Percentiles rank a stretch among this genome's conserved stretches.
phyloP scores from a whole-genome alignment of 768 basidiomycete genomes.

The Trichaptum fuscoviolaceum region DNA sequence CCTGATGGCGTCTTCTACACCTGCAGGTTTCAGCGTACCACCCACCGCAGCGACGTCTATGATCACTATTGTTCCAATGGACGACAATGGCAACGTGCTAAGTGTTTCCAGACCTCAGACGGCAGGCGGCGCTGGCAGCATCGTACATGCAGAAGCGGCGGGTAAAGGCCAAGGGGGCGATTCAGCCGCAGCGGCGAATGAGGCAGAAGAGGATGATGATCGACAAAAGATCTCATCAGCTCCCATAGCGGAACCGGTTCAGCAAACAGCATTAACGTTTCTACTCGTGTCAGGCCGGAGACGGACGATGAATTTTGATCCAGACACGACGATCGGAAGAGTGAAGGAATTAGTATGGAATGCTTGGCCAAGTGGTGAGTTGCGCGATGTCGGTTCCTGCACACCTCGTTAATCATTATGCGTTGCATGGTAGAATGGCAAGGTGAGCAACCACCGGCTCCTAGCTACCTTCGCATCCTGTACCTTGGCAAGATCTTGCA shows the following conservation, averaged over 20 bases:
- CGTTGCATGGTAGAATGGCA: conserved; percentile 56
- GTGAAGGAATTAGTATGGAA: conserved; percentile 85
- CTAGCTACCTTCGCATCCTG: conserved; percentile 68
- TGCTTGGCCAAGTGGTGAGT: conserved; percentile 68
- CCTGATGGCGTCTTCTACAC: neutral
- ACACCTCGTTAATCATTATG: conserved; percentile 10
- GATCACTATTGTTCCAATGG: neutral
- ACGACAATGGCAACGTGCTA: neutral
- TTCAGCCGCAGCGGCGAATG: neutral
- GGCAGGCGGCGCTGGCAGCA: neutral
- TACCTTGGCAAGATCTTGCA: conserved; percentile 79
- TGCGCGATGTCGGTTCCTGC: conserved; percentile 7
- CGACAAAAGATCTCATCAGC: neutral
- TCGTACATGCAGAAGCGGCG: neutral
- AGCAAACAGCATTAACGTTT: conserved; percentile 64
- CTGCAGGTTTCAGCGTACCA: neutral
- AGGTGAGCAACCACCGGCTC: conserved; percentile 64
- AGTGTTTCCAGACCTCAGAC: neutral
- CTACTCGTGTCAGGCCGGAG: conserved; percentile 65
- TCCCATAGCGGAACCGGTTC: conserved; percentile 14
- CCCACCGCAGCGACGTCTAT: neutral
- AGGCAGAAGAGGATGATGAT: neutral
- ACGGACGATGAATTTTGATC: conserved; percentile 69
- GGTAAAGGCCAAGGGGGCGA: neutral
- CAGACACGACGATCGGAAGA: conserved; percentile 66